Evolutionary conservation across 441 rosid genomes (phyloP), one percentile per base, ranked within the genome.

Genomic region (Gossypium trilobum): DNA sequence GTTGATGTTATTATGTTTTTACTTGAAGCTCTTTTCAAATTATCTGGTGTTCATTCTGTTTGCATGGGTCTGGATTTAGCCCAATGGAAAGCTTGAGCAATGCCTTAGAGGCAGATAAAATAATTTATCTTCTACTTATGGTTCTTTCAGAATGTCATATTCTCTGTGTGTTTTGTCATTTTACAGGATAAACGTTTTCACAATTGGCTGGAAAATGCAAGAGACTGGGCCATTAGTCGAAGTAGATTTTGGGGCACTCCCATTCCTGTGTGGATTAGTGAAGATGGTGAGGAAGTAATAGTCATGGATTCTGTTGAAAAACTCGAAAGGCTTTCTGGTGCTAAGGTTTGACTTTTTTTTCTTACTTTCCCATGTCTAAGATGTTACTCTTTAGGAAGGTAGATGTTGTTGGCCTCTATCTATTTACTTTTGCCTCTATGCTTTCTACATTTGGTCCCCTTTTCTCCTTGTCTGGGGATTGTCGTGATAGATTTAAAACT

Each of bases 191-290:
- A 96, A 75, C 91, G 98, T 60, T 96, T 96, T 79, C 98, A 96
- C 78, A 96, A 96, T 83, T 96, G 99, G 99, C 89, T 96, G 61
- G 98, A 96, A 79, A 93, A 93, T 87, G 99, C 97, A 56, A 83
- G 97, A 79, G 99, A 93, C 82, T 96, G 99, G 99, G 98, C 98
- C 23, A 78, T 96, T 42, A 96, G 99, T 82, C 84, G 98, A 78
- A 96, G 97, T 84, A 84, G 98, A 75, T 96, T 93, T 80, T 96
- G 98, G 99, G 99, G 98, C 56, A 96, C 99, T 65, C 99, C 99
- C 75, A 92, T 93, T 68, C 98, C 98, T 4, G 67, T 96, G 36
- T 96, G 99, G 99, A 84, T 82, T 31, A 91, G 96, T 77, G 93
- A 88, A 73, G 99, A 96, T 78, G 93, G 87, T 23, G 85, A 83